A percentile compares a stretch with the other conserved stretches of the same genome.
Evolutionary conservation across 345 rosid species (phyloP).

Genomic region (Psidium guajava): DNA sequence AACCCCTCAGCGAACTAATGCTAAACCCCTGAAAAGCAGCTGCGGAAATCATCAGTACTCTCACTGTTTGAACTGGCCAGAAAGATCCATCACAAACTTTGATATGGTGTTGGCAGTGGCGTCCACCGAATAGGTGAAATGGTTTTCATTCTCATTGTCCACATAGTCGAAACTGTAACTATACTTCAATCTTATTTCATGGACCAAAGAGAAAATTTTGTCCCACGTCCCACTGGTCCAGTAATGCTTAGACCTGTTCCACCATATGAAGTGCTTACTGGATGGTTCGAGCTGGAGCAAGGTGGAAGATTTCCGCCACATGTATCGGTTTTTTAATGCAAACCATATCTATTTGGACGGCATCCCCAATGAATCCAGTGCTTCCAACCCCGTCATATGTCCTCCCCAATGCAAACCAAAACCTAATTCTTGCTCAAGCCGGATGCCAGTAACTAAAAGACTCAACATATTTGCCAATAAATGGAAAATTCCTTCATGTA

Average conservation of each 20-base stretch:
- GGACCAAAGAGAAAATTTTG: conserved; percentile 33
- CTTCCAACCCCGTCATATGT: not conserved
- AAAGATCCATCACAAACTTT: conserved; percentile 38
- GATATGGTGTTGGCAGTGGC: conserved; percentile 4
- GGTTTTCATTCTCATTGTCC: conserved; percentile 30
- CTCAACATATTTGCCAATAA: no score
- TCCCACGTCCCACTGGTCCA: conserved; percentile 77
- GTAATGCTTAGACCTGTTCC: conserved; percentile 38
- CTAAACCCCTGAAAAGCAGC: conserved; percentile 28
- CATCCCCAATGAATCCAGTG: not conserved
- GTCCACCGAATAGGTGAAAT: conserved; percentile 45
- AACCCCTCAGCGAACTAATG: conserved; percentile 14
- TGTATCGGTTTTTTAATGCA: not conserved
- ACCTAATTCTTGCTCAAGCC: conserved; percentile 89
- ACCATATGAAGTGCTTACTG: conserved; percentile 33
- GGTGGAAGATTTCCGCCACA: no score
- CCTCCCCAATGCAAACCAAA: conserved; percentile 30
- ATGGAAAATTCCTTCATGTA: no score
- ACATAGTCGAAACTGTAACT: conserved; percentile 40
- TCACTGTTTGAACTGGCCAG: conserved; percentile 55
- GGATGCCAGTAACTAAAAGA: conserved; percentile 70
- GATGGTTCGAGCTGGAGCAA: conserved; percentile 47
- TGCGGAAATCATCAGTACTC: not conserved
- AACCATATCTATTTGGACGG: not conserved
- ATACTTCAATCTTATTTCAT: conserved; percentile 54